Evolutionary conservation across 768 basidiomycete species (phyloP), one percentile per base, ranked within the genome.

Genomic region (Holtermannia corniformis): DNA sequence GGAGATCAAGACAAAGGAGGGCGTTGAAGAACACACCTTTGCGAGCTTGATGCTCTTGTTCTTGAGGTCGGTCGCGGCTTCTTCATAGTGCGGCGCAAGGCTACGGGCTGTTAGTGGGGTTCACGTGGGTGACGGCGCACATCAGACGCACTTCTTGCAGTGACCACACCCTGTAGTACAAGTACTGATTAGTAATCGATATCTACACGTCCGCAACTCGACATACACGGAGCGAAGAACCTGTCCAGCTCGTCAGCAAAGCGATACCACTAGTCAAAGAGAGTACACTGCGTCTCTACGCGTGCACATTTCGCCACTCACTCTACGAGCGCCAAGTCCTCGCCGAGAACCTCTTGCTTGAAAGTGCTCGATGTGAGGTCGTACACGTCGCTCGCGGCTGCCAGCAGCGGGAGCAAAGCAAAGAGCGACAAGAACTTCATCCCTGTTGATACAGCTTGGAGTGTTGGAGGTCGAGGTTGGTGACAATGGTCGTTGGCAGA

Each of bases 51-150:
- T 88, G 72, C 78, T 78, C 71, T 83, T 86, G 59, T 84, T 85
- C 76, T 93, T 95, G 72, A 99, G 82, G 28, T 81, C 76, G 11
- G 92, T 93, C 1, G 95, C 91, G 3, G 95, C 93, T 71, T 74
- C 73, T 59, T 92, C 88, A 61, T 92, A 93, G 58, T 93, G 84
- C 49, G 91, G 91, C 20, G 89, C 90, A 49, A 95, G 79, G 27
- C 89, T 71, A 50, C 12, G 7, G 25, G 32, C n/a, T n/a, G n/a
- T n/a, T n/a, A n/a, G n/a, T n/a, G n/a, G n/a, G n/a, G n/a, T 37
- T 37, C 16, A 7, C 25, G n/a, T 5, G 43, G 26, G 25, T 25
- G 19, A 10, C 5, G 21, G n/a, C 12, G 24, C 14, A 25, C 41
- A 2, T 14, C n/a, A 1, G 12, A 58, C 68, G 63, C 52, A 72